These are phyloP conservation scores for Ophiocytium majus DNA, from an alignment of 352 stramenopile genomes.

Conservation along the genomic window DNA sequence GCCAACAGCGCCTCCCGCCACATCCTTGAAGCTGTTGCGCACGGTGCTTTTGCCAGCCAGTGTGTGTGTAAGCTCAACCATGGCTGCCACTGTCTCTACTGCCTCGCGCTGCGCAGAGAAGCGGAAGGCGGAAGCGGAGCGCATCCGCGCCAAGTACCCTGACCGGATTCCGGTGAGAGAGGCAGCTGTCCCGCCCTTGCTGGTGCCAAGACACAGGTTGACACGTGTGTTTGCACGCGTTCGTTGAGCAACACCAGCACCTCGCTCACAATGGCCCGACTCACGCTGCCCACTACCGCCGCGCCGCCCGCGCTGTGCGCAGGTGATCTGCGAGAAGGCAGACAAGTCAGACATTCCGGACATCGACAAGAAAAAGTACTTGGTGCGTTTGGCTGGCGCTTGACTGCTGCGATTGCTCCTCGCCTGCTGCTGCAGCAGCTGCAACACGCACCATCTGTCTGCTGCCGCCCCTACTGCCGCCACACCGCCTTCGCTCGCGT, in stretches of 20 bases:
- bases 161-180: slow-evolving; percentile 91
- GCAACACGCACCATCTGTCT: background rate
- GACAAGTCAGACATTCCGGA: slow-evolving; percentile 96
- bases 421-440: too few species aligned
- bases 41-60: background rate
- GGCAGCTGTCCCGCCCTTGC: too few species aligned
- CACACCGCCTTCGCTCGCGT: too few species aligned
- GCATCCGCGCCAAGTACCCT: slow-evolving; percentile 97
- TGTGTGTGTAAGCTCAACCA: too few species aligned
- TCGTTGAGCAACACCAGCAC: too few species aligned
- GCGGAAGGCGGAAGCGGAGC: slow-evolving; percentile 80
- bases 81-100: too few species aligned
- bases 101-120: slow-evolving; percentile 34
- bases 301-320: background rate
- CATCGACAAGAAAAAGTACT: slow-evolving; percentile 99
- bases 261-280: background rate
- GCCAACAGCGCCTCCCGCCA: background rate
- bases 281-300: background rate
- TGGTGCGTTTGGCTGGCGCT: too few species aligned
- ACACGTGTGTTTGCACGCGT: background rate
- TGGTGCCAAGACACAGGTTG: too few species aligned
- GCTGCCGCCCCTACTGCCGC: too few species aligned
- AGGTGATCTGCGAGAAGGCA: slow-evolving; percentile 81
- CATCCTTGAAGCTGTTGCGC: background rate
- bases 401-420: too few species aligned